Percentiles rank a stretch among this genome's conserved stretches.
phyloP scores from a whole-genome alignment of 805 yeast species.

The Ogataea pini region DNA sequence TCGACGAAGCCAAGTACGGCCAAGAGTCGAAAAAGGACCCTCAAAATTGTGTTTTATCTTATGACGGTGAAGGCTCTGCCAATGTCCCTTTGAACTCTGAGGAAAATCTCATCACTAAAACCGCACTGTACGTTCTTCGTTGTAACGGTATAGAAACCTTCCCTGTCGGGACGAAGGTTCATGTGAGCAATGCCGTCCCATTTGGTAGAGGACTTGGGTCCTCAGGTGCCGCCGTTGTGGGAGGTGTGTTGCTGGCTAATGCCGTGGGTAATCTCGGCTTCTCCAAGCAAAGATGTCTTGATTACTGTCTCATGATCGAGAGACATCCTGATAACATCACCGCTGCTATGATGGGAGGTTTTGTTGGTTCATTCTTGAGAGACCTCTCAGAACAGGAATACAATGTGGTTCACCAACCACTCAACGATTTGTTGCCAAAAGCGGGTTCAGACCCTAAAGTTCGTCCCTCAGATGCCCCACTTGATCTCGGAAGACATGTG shows the following conservation, averaged over 20 bases:
- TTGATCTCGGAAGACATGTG: conserved; percentile 83
- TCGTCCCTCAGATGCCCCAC: conserved; percentile 81
- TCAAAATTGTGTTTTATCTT: conserved; percentile 66
- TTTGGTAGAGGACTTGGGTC: conserved; percentile 97
- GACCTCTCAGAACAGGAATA: conserved; percentile 73
- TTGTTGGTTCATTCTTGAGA: conserved; percentile 91
- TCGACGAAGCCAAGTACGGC: conserved; percentile 50
- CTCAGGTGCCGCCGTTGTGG: conserved; percentile 97
- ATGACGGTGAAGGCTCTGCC: conserved; percentile 75
- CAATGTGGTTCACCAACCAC: conserved; percentile 77
- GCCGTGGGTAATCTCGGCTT: conserved; percentile 75
- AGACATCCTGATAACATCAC: conserved; percentile 98
- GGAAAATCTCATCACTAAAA: conserved; percentile 83
- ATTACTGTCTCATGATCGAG: conserved; percentile 94
- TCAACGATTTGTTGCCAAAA: conserved; percentile 80
- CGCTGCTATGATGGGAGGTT: conserved; percentile 99
- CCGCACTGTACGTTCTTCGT: conserved; percentile 88
- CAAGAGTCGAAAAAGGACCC: conserved; percentile 59
- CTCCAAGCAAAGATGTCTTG: conserved; percentile 80
- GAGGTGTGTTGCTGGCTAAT: conserved; percentile 89
- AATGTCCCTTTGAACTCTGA: conserved; percentile 78
- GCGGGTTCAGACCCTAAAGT: conserved; percentile 69
- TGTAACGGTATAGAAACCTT: conserved; percentile 75
- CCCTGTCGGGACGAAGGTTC: conserved; percentile 81
- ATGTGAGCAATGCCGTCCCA: conserved; percentile 89